phyloP scores from a whole-genome alignment of 2,329 filamentous ascomycete genomes.

The Penicillium sumatraense region DNA sequence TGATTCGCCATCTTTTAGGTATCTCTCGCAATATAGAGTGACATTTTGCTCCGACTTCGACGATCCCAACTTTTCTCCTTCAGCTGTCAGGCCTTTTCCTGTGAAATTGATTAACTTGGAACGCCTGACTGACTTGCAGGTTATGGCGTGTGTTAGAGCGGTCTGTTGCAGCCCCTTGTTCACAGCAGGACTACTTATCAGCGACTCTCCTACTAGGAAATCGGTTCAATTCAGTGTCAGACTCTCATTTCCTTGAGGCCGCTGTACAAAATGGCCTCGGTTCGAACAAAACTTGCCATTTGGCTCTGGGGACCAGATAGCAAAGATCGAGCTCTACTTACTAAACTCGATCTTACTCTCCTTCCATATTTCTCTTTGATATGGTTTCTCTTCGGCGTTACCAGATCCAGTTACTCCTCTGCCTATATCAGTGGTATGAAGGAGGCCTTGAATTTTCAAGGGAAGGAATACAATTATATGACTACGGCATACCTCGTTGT shows the following conservation, averaged over 20 bases:
- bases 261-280: conserved; percentile 6
- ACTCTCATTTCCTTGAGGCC: neutral
- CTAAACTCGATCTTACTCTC: conserved; percentile 49
- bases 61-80: neutral
- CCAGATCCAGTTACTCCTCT: conserved; percentile 49
- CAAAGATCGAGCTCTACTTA: conserved; percentile 29
- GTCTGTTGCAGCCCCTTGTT: neutral
- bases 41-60: neutral
- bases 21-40: conserved; percentile 2
- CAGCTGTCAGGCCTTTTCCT: neutral
- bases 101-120: neutral
- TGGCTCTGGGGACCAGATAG: conserved; percentile 19
- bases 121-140: neutral
- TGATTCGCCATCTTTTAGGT: neutral
- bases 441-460: conserved; percentile 42
- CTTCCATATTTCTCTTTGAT: conserved; percentile 52
- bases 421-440: conserved; percentile 51
- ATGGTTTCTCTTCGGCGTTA: conserved; percentile 55
- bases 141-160: neutral
- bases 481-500: conserved; percentile 42
- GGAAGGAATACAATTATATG: conserved; percentile 50
- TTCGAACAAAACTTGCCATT: conserved; percentile 11
- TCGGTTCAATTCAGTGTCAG: neutral
- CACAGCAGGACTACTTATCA: neutral
- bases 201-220: neutral